These are phyloP conservation scores for Diaporthe citrichinensis DNA, from an alignment of 2,329 filamentous ascomycete genomes.

Conservation along the genomic window DNA sequence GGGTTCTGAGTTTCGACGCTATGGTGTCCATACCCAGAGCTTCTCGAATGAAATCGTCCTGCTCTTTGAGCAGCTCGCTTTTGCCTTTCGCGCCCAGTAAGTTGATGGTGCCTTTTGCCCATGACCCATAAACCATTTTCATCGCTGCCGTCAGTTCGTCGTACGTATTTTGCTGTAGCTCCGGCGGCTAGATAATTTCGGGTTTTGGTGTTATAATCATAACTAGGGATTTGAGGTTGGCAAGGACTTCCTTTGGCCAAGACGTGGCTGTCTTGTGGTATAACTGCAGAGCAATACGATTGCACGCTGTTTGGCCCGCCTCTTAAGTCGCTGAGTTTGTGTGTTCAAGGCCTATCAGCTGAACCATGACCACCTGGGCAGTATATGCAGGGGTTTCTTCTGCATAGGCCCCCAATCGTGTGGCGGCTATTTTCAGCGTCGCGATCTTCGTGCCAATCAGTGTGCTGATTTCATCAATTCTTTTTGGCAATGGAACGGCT, in stretches of 20 bases:
- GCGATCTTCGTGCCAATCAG: too few relatives aligned
- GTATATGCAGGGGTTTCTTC: too few relatives aligned
- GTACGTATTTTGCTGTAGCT: slow-evolving; percentile 36
- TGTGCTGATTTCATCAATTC: too few relatives aligned
- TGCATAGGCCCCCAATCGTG: too few relatives aligned
- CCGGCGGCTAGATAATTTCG: slow-evolving; percentile 49
- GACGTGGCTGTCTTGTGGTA: slow-evolving; percentile 10
- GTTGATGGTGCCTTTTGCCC: slow-evolving; percentile 23
- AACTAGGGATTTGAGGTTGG: slow-evolving; percentile 37
- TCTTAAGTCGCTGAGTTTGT: too few relatives aligned
- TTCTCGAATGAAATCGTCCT: background rate
- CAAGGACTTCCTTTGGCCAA: background rate
- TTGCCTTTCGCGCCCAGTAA: background rate
- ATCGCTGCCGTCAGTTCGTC: background rate
- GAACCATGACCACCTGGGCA: too few relatives aligned
- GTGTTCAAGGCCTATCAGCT: too few relatives aligned
- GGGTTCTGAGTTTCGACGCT: background rate
- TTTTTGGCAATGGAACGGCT: too few relatives aligned
- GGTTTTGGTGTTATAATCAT: slow-evolving; percentile 49
- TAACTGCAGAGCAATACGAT: slow-evolving; percentile 24
- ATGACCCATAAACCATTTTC: slow-evolving; percentile 22
- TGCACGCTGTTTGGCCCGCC: too few relatives aligned
- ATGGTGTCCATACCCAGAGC: background rate
- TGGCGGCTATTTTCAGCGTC: too few relatives aligned
- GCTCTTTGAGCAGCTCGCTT: background rate